Evolutionary conservation across 495 filamentous ascomycete genomes (phyloP).

Genomic region (Penicillium cosmopolitanum): DNA sequence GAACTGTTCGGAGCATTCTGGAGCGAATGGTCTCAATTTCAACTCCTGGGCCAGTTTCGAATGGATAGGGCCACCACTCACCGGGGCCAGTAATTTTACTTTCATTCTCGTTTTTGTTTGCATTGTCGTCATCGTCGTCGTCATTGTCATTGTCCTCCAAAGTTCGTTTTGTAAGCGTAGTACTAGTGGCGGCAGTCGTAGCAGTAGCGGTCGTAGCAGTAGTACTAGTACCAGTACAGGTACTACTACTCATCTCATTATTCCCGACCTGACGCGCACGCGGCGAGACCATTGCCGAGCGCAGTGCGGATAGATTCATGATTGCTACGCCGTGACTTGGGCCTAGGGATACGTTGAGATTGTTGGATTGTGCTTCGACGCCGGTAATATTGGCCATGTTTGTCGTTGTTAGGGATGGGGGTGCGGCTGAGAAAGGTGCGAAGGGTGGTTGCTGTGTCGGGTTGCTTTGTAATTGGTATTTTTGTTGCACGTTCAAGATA

Average conservation of each 20-base stretch:
- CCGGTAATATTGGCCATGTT: background rate
- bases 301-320: background rate
- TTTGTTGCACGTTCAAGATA: background rate
- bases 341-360: constrained; percentile 1
- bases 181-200: too few species aligned
- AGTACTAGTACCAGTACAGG: too few species aligned
- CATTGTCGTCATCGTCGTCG: too few species aligned
- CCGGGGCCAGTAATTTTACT: background rate
- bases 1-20: constrained; percentile 16
- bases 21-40: constrained; percentile 7
- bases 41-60: background rate
- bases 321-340: background rate
- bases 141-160: too few species aligned
- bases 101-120: too few species aligned
- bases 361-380: constrained; percentile 2
- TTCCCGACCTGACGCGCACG: background rate
- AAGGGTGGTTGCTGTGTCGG: background rate
- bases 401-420: background rate
- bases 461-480: background rate
- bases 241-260: too few species aligned
- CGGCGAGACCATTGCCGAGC: background rate
- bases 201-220: too few species aligned
- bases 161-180: too few species aligned
- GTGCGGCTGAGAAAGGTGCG: background rate
- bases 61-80: background rate